Conservation (phyloP, 495 filamentous ascomycete genomes). For the Cercophora newfieldiana region DNA sequence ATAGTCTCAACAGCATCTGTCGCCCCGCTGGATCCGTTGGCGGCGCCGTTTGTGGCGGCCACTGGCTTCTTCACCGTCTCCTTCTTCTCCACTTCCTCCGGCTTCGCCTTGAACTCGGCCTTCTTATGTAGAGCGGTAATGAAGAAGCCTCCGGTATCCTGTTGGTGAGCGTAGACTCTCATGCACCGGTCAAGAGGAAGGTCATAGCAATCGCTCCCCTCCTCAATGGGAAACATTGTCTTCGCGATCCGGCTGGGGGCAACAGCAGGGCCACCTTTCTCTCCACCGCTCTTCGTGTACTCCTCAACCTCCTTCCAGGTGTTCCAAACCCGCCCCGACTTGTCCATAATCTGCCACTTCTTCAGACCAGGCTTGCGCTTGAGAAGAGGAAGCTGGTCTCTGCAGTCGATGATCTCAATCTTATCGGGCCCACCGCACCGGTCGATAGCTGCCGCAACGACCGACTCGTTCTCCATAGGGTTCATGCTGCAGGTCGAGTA, state of each 20-base stretch:
- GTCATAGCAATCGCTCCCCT: conserved; percentile 51
- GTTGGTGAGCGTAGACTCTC: conserved; percentile 89
- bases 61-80: conserved; percentile 59
- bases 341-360: conserved; percentile 87
- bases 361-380: conserved; percentile 72
- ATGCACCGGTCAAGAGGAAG: conserved; percentile 89
- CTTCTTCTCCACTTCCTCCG: conserved; percentile 67
- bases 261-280: conserved; percentile 41
- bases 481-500: conserved; percentile 99
- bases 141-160: conserved; percentile 97
- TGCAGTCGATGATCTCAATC: conserved; percentile 80
- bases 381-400: conserved; percentile 69
- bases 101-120: conserved; percentile 79
- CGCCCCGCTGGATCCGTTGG: conserved; percentile 44
- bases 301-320: conserved; percentile 77
- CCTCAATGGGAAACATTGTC: conserved; percentile 75
- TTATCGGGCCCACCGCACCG: conserved; percentile 83
- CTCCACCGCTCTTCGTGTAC: conserved; percentile 54
- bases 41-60: conserved; percentile 53
- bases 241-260: conserved; percentile 61
- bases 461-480: conserved; percentile 95
- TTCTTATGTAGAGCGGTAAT: conserved; percentile 92
- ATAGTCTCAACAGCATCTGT: conserved; percentile 35
- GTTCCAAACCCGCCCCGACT: conserved; percentile 69
- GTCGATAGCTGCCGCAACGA: conserved; percentile 77